Evolutionary conservation across 179 eudicot genomes (phyloP).

Genomic region (Pouteria campechiana): DNA sequence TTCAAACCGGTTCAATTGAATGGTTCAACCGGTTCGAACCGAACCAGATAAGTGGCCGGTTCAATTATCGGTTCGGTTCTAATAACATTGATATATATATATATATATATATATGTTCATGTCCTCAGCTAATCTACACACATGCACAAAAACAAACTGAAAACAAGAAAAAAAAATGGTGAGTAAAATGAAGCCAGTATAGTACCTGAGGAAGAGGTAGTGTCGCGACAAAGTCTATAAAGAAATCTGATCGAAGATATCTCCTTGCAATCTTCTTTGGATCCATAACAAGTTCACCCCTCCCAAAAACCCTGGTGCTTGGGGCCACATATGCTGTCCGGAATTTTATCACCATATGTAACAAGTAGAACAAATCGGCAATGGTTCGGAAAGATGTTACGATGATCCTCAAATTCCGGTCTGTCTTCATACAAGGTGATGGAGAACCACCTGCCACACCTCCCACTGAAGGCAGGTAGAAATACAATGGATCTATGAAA

Average conservation of each 20-base stretch:
- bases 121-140: too few species aligned
- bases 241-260: conserved; percentile 64
- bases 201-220: conserved; percentile 95
- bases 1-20: too few species aligned
- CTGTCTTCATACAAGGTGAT: conserved; percentile 64
- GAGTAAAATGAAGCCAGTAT: neutral
- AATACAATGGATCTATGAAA: conserved; percentile 79
- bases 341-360: conserved; percentile 78
- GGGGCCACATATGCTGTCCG: conserved; percentile 96
- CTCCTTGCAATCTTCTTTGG: conserved; percentile 78
- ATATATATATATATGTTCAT: too few species aligned
- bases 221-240: conserved; percentile 82
- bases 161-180: neutral
- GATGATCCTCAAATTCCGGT: conserved; percentile 52
- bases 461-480: conserved; percentile 58
- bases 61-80: too few species aligned
- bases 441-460: conserved; percentile 32
- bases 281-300: conserved; percentile 97
- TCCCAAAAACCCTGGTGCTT: conserved; percentile 87
- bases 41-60: too few species aligned
- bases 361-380: conserved; percentile 71
- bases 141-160: too few species aligned
- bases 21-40: too few species aligned
- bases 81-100: too few species aligned
- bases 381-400: conserved; percentile 74